Evolutionary conservation across 78 protist genomes (phyloP).

Genomic region (Anaeramoeba ignava): DNA sequence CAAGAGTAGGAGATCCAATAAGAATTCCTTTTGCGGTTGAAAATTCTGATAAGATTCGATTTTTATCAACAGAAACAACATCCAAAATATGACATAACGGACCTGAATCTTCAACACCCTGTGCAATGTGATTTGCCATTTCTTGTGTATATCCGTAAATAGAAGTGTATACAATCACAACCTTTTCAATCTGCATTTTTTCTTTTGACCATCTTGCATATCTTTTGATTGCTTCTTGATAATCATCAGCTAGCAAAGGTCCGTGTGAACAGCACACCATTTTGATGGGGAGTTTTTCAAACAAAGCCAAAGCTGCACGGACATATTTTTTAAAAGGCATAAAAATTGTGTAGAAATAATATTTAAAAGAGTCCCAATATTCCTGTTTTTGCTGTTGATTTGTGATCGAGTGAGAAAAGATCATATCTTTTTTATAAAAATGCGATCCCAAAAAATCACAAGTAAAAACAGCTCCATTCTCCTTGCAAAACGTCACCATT

Average conservation of each 20-base stretch:
- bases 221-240: neutral
- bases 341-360: neutral
- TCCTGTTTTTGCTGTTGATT: neutral
- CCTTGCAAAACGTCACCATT: neutral
- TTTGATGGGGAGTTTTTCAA: neutral
- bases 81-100: neutral
- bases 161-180: neutral
- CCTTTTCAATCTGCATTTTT: neutral
- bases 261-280: neutral
- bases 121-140: neutral
- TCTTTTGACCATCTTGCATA: neutral
- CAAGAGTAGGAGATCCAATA: slow-evolving; percentile 6
- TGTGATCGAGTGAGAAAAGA: neutral
- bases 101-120: neutral
- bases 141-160: neutral
- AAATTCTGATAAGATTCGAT: neutral
- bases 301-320: neutral
- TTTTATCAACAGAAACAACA: neutral
- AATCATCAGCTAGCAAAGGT: neutral
- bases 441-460: neutral
- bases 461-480: neutral
- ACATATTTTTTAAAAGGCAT: neutral
- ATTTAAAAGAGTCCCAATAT: neutral
- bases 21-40: neutral
- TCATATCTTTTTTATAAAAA: neutral